phyloP scores from a whole-genome alignment of 352 stramenopile genomes.

The Phytopythium aichiense region DNA sequence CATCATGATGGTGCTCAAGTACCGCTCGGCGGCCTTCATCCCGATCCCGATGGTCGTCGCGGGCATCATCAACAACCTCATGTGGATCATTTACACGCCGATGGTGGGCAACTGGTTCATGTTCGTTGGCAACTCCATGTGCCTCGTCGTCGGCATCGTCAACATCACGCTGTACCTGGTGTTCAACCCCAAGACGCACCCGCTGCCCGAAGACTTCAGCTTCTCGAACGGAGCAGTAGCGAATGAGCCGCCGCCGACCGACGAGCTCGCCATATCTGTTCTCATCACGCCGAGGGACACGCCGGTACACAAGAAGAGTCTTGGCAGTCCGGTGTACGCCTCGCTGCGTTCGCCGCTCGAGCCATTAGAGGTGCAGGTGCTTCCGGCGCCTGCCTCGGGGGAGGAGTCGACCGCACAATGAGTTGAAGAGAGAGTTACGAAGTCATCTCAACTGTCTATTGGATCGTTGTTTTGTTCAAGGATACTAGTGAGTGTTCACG shows the following conservation, averaged over 20 bases:
- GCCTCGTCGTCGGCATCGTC: conserved; percentile 17
- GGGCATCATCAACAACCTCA: conserved; percentile 26
- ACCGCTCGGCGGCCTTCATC: conserved; percentile 30
- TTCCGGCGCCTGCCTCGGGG: background rate
- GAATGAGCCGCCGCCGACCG: conserved; percentile 1
- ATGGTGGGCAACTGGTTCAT: conserved; percentile 37
- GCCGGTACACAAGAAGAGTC: conserved; percentile 4
- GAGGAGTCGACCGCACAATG: conserved; percentile 8
- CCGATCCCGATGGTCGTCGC: conserved; percentile 26
- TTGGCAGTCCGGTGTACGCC: conserved; percentile 21
- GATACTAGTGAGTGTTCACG: background rate
- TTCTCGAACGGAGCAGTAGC: background rate
- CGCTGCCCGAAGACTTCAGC: conserved; percentile 20
- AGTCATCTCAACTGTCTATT: background rate
- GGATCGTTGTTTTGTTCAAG: background rate
- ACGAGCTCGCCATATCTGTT: conserved; percentile 1
- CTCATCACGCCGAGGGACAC: background rate
- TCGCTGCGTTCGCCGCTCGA: conserved; percentile 24
- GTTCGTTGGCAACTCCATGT: conserved; percentile 21
- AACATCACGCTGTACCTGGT: conserved; percentile 25
- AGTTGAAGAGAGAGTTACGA: background rate
- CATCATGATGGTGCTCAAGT: conserved; percentile 29
- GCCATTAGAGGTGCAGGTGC: conserved; percentile 12
- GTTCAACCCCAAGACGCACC: conserved; percentile 28
- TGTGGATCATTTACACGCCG: conserved; percentile 31